Base-by-base conservation (phyloP, 805 yeast species). In the Ogataea chonburiensis region DNA sequence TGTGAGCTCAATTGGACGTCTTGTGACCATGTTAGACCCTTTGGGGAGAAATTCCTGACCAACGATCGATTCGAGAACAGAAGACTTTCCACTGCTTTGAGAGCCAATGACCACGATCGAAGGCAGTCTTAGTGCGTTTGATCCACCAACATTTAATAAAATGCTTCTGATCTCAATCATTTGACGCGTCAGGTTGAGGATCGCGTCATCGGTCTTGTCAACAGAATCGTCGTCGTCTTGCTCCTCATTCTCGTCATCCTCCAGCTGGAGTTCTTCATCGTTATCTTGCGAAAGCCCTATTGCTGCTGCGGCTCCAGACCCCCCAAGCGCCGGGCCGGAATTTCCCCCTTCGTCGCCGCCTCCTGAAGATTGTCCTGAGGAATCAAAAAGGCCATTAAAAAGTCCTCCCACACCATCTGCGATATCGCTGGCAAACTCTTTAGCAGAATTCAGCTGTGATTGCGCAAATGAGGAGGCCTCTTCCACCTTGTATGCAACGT, bases 21-120 rank as follows among this genome's bases (percentile, higher is more conserved):
- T 77, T 0, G 99, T 93, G 21, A 94, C 98, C 98, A 93, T 94
- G 57, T 94, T 93, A 26, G 86, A 77, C 20, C 99, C 99, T 61
- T 93, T 93, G 22, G 99, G 99, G 40, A 93, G 66, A 50, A 93
- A 93, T 58, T 93, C 97, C 50, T 86, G 95, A n/a, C 99, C 99
- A 5, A 93, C 99, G 40, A 93, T 85, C 5, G 96, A 77, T 60
- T 93, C 98, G 31, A 93, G 70, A 1, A 93, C 98, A 1, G 98
- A 91, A 0, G 97, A 87, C 60, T 93, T 93, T 28, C 99, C 99
- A 27, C 96, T 86, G 6, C 95, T 85, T 66, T 93, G 99, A 1
- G 98, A 91, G 0, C 99, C 99, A 44, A 93, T 77, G 3, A 93
- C 98, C 19, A 93, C 98, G 51, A 93, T 93, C 0, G 97, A 84